Conservation (phyloP, 202 grass and related monocot genomes). For the Bolboschoenoplectus hybrid region DNA sequence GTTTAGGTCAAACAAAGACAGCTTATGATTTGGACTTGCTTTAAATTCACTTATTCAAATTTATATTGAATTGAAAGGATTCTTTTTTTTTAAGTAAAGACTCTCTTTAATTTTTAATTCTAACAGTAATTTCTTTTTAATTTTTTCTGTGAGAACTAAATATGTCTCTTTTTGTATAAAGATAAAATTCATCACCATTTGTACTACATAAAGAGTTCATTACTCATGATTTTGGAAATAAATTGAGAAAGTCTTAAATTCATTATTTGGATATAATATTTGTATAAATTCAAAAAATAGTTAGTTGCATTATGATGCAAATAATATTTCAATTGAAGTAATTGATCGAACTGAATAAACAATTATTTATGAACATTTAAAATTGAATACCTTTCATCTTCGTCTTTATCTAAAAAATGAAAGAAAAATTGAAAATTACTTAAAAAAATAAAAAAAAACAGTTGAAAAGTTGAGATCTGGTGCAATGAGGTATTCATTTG, state of each 20-base stretch:
- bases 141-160: background rate
- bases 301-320: background rate
- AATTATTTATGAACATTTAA: too few relatives aligned
- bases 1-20: background rate
- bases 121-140: background rate
- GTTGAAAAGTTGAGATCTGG: slow-evolving; percentile 1
- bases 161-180: too few relatives aligned
- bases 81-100: background rate
- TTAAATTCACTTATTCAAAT: background rate
- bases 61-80: background rate
- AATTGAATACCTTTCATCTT: too few relatives aligned
- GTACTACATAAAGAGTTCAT: too few relatives aligned
- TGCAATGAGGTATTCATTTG: background rate
- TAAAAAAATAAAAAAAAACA: too few relatives aligned
- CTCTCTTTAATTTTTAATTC: background rate
- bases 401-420: too few relatives aligned
- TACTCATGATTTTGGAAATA: background rate
- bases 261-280: too few relatives aligned
- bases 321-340: too few relatives aligned
- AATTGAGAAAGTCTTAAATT: background rate
- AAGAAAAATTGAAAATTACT: too few relatives aligned
- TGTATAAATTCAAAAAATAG: too few relatives aligned
- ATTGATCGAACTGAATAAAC: too few relatives aligned
- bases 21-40: background rate
- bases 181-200: too few relatives aligned